Evolutionary conservation across 352 stramenopile genomes (phyloP).

Genomic region (Detonula confervacea): DNA sequence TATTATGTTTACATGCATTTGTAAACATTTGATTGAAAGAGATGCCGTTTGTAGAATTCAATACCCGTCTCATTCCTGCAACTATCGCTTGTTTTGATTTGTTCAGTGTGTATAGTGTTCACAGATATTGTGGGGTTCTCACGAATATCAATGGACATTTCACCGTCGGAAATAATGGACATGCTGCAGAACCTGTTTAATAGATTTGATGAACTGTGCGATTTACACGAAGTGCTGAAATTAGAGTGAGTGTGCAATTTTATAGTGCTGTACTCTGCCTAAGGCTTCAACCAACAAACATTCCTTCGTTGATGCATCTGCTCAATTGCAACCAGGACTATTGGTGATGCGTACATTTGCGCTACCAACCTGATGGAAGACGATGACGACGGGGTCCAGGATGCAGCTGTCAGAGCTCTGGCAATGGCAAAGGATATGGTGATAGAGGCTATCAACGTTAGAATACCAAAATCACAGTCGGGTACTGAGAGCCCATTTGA

Average conservation of each 20-base stretch:
- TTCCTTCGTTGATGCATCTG: no score
- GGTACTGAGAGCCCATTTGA: conserved; percentile 10
- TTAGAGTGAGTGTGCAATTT: conserved; percentile 88
- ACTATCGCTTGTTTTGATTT: no score
- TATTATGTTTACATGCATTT: no score
- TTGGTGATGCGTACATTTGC: conserved; percentile 90
- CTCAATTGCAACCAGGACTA: conserved; percentile 65
- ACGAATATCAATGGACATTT: conserved; percentile 78
- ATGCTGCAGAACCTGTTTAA: conserved; percentile 91
- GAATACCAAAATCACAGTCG: conserved; percentile 8
- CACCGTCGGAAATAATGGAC: conserved; percentile 44
- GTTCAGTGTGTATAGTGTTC: conserved; percentile 86
- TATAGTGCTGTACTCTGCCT: no score
- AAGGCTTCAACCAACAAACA: no score
- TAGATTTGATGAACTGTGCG: conserved; percentile 91
- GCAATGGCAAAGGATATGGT: conserved; percentile 41
- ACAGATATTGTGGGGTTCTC: conserved; percentile 68
- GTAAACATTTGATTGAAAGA: no score
- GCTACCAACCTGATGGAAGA: conserved; percentile 36
- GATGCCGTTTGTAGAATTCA: no score
- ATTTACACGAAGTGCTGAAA: conserved; percentile 93
- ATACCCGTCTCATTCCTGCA: no score
- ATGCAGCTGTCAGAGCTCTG: conserved; percentile 32
- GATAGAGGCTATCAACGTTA: conserved; percentile 10
- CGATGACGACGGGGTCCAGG: neutral